These are phyloP conservation scores for Phytopythium helicoides DNA, from an alignment of 352 stramenopile genomes.

Conservation along the genomic window DNA sequence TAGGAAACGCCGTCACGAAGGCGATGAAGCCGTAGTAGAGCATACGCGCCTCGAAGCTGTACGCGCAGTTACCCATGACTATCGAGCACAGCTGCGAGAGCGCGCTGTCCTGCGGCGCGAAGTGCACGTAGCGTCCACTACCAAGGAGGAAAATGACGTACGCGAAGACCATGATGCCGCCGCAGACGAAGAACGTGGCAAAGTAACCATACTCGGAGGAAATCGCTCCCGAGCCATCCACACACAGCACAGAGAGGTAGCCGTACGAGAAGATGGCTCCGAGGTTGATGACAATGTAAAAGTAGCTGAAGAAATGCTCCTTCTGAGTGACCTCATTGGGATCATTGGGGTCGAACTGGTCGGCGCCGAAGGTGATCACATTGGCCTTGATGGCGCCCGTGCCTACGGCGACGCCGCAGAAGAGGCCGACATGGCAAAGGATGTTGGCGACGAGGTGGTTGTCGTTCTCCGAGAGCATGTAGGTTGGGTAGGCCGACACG, in stretches of 20 bases:
- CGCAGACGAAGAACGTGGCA: conserved; percentile 82
- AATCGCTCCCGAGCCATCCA: conserved; percentile 77
- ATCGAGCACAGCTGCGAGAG: conserved; percentile 74
- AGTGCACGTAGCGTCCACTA: conserved; percentile 66
- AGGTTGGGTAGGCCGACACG: conserved; percentile 54
- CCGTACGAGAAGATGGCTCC: conserved; percentile 90
- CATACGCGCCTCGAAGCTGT: conserved; percentile 78
- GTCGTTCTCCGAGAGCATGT: conserved; percentile 37
- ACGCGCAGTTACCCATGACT: conserved; percentile 70
- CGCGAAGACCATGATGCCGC: conserved; percentile 80
- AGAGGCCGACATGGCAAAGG: conserved; percentile 73
- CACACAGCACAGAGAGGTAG: conserved; percentile 87
- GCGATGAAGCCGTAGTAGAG: conserved; percentile 73
- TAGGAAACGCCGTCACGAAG: conserved; percentile 55
- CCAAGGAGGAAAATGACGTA: conserved; percentile 66
- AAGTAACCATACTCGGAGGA: conserved; percentile 87
- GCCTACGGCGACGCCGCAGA: conserved; percentile 68
- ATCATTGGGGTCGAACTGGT: conserved; percentile 87
- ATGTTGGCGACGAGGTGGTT: conserved; percentile 58
- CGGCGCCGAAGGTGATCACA: conserved; percentile 82
- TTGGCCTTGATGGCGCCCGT: conserved; percentile 88
- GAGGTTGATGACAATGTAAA: conserved; percentile 92
- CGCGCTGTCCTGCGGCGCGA: conserved; percentile 69
- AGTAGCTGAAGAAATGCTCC: conserved; percentile 90
- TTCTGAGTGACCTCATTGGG: conserved; percentile 78